Base-by-base conservation (phyloP, 2,329 filamentous ascomycete genomes). In the Epichloe bromicola region DNA sequence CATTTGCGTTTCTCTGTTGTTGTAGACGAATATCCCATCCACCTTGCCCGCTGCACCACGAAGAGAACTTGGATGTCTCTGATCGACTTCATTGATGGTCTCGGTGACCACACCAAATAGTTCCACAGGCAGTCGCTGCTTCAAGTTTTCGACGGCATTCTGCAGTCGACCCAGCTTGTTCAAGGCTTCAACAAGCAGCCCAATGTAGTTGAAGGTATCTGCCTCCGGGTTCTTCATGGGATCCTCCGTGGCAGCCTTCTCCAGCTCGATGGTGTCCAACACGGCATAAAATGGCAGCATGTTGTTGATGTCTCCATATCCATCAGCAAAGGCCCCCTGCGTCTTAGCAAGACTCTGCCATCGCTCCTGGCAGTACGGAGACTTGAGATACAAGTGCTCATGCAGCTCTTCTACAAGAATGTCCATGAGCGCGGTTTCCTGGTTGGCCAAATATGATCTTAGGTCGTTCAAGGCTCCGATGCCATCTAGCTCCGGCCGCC, bases 331-430 rank as follows among this genome's bases (percentile, higher is more conserved):
- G 3, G 72, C 70, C 46, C 79, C 74, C 56, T 86, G 83, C 38
- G 76, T 78, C 59, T 84, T 85, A 38, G 83, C 77, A 53, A 95
- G 80, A 53, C 78, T 79, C 67, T 95, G 94, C 93, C 93, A 98
- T 58, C 93, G 78, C 64, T 95, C 88, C 63, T 95, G 89, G 63
- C 91, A 97, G 64, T 98, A 98, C 0, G 91, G 93, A 3, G 91
- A 97, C 65, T 97, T 97, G 39, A 98, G 80, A 63, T 98, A 98
- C 4, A 98, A 75, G 68, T 98, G 93, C 64, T 95, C 93, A 64
- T 98, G 93, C 36, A 98, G 74, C 67, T 98, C 93, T 65, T 98
- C 93, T n/a, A 97, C 83, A 51, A 98, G 67, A 49, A 97, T 97
- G 62, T 98, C 93, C 62, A 91, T 91, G 56, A 98, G 71, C 0